phyloP scores from a whole-genome alignment of 352 stramenopile genomes.

The Globisporangium barbulae region DNA sequence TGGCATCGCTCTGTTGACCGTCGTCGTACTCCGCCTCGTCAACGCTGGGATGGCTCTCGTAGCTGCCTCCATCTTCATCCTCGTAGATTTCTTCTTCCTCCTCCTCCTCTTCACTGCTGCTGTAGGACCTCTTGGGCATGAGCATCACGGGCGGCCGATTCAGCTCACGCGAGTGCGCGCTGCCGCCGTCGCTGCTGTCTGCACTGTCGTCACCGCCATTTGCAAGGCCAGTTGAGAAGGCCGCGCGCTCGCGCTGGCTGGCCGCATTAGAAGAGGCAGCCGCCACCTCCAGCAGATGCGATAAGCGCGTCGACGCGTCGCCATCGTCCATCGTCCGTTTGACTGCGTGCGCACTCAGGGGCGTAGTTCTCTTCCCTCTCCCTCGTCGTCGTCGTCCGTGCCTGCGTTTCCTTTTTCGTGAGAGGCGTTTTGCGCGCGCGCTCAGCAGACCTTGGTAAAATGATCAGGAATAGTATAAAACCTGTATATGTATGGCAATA shows the following conservation, averaged over 20 bases:
- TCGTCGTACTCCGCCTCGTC: not conserved
- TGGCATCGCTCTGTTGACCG: not conserved
- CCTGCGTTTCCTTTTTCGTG: not conserved
- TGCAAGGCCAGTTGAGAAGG: not conserved
- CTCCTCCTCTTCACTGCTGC: conserved; percentile 18
- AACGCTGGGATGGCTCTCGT: not conserved
- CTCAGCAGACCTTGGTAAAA: no score
- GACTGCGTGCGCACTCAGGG: not conserved
- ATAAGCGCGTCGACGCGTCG: conserved; percentile 4
- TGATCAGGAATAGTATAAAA: no score
- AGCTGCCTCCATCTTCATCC: not conserved
- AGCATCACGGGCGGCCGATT: conserved; percentile 16
- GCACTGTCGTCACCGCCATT: not conserved
- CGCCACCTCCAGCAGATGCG: not conserved
- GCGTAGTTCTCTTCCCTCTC: not conserved
- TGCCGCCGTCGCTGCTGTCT: not conserved
- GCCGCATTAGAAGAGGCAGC: not conserved
- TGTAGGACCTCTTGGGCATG: conserved; percentile 26
- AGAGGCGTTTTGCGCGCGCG: not conserved
- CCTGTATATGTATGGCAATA: no score
- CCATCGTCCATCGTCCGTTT: conserved; percentile 8
- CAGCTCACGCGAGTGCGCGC: not conserved
- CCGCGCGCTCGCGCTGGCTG: not conserved
- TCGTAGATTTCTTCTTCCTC: conserved; percentile 12
- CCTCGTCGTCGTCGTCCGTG: not conserved